phyloP scores from a whole-genome alignment of 352 stramenopile species.

The Phytopythium oedochilum region DNA sequence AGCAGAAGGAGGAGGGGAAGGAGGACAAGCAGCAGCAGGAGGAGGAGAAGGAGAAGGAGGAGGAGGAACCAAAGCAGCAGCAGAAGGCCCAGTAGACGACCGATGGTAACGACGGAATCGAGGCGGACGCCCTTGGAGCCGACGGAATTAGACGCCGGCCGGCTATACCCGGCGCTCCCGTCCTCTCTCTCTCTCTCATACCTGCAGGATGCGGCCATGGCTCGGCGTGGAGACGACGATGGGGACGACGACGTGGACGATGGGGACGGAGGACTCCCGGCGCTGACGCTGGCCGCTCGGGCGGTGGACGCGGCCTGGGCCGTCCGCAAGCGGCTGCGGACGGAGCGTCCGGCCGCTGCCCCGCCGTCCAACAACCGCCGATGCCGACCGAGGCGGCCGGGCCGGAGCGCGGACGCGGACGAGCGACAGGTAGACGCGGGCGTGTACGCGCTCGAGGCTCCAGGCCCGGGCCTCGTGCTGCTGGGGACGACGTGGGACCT shows the following conservation, averaged over 20 bases:
- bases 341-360: too few relatives aligned
- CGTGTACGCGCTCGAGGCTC: conserved; percentile 61
- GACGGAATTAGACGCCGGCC: neutral
- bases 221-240: too few relatives aligned
- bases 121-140: too few relatives aligned
- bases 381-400: too few relatives aligned
- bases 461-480: conserved; percentile 51
- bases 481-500: conserved; percentile 76
- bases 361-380: too few relatives aligned
- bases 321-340: conserved; percentile 8
- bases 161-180: too few relatives aligned
- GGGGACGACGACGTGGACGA: too few relatives aligned
- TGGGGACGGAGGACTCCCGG: too few relatives aligned
- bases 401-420: conserved; percentile 6
- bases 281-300: too few relatives aligned
- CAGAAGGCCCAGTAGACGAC: neutral
- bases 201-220: neutral
- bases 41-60: conserved; percentile 5
- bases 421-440: conserved; percentile 48
- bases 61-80: neutral
- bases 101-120: too few relatives aligned
- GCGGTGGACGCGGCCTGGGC: too few relatives aligned
- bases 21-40: conserved; percentile 3
- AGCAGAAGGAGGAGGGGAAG: conserved; percentile 6
- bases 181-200: too few relatives aligned